Evolutionary conservation across 768 basidiomycete species (phyloP).

Genomic region (Dioszegia hungarica): DNA sequence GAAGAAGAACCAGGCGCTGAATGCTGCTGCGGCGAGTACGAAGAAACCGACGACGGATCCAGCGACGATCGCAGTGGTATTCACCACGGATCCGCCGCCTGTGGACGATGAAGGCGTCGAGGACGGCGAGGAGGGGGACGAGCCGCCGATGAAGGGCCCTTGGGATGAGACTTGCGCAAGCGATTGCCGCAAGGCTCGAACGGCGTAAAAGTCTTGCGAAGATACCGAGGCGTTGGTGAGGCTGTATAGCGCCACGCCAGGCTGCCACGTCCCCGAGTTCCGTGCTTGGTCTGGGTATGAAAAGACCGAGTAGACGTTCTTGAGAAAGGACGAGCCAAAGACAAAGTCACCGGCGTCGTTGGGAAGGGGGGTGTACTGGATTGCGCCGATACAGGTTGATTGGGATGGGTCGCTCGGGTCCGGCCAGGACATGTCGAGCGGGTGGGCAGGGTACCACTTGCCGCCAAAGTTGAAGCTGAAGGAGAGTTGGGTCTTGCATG

Average conservation of each 20-base stretch:
- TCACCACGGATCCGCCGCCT: slow-evolving; percentile 11
- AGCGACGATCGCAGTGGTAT: slow-evolving; percentile 37
- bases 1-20: slow-evolving; percentile 49
- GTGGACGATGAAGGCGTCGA: background rate
- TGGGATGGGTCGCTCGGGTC: slow-evolving; percentile 36
- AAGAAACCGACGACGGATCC: slow-evolving; percentile 40
- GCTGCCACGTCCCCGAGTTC: slow-evolving; percentile 29
- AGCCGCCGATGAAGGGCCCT: slow-evolving; percentile 15
- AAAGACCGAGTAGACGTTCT: slow-evolving; percentile 45
- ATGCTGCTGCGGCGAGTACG: slow-evolving; percentile 38
- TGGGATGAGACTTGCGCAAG: slow-evolving; percentile 20
- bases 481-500: slow-evolving; percentile 38
- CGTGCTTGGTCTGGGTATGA: slow-evolving; percentile 29
- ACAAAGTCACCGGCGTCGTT: slow-evolving; percentile 44
- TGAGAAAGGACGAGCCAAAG: slow-evolving; percentile 44
- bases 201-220: slow-evolving; percentile 46
- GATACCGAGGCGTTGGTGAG: slow-evolving; percentile 44
- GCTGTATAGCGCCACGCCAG: slow-evolving; percentile 39
- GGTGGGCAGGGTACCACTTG: slow-evolving; percentile 35
- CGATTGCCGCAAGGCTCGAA: slow-evolving; percentile 35
- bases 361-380: slow-evolving; percentile 38
- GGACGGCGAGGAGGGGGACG: slow-evolving; percentile 9
- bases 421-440: slow-evolving; percentile 44
- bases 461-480: slow-evolving; percentile 42
- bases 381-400: slow-evolving; percentile 41